A percentile compares a stretch with the other conserved stretches of the same genome.
Conservation (phyloP, 2,329 filamentous ascomycete species). For the Blumeria hordei region DNA sequence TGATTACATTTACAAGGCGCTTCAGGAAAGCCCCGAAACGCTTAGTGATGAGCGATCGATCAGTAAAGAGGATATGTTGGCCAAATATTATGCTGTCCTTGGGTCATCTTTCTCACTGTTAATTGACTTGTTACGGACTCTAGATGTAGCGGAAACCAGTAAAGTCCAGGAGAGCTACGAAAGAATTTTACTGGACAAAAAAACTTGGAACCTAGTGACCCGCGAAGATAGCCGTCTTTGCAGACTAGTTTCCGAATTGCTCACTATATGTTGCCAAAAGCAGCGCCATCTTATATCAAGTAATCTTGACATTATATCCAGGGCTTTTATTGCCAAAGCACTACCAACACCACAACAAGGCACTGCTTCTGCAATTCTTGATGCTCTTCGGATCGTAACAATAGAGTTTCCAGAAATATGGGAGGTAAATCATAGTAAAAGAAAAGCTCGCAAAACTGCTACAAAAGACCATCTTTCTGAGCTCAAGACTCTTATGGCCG, state of each 20-base stretch:
- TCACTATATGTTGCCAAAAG: slow-evolving; percentile 24
- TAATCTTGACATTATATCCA: slow-evolving; percentile 27
- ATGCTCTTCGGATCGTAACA: slow-evolving; percentile 43
- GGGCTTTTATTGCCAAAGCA: slow-evolving; percentile 44
- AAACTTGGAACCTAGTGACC: slow-evolving; percentile 41
- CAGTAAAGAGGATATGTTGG: slow-evolving; percentile 59
- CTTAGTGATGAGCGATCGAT: slow-evolving; percentile 77
- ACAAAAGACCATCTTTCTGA: slow-evolving; percentile 21
- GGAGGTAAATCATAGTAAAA: slow-evolving; percentile 32
- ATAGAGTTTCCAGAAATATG: slow-evolving; percentile 42
- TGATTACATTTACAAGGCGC: slow-evolving; percentile 56
- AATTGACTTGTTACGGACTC: slow-evolving; percentile 25
- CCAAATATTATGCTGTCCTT: slow-evolving; percentile 61
- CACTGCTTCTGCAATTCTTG: slow-evolving; percentile 48
- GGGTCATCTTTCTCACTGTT: slow-evolving; percentile 30
- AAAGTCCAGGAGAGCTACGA: slow-evolving; percentile 39
- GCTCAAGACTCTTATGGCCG: slow-evolving; percentile 50
- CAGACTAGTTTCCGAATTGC: slow-evolving; percentile 25
- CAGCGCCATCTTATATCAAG: slow-evolving; percentile 22
- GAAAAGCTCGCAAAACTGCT: slow-evolving; percentile 19
- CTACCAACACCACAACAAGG: slow-evolving; percentile 48
- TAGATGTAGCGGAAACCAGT: slow-evolving; percentile 26
- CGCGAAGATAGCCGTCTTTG: slow-evolving; percentile 31
- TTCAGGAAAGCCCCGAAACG: slow-evolving; percentile 57
- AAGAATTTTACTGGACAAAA: slow-evolving; percentile 34